phyloP scores from a whole-genome alignment of 176 grass and related monocot species.

The Aegilops longissima region DNA sequence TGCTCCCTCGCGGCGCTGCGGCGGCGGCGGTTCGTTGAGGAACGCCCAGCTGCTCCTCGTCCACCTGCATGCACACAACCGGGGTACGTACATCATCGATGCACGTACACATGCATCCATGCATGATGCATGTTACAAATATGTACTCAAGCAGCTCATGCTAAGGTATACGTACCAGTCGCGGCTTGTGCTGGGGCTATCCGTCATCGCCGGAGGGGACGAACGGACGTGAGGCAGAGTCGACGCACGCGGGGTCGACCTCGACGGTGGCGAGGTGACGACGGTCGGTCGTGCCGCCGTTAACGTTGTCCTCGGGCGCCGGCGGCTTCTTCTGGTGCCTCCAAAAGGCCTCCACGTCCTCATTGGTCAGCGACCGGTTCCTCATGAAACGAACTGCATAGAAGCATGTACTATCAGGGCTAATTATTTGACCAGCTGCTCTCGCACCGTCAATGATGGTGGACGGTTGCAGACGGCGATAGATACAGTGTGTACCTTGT shows the following conservation, averaged over 20 bases:
- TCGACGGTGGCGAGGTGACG: too few relatives aligned
- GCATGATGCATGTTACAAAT: neutral
- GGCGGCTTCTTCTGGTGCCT: too few relatives aligned
- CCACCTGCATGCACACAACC: slow-evolving; percentile 52
- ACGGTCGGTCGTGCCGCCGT: too few relatives aligned
- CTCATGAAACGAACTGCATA: slow-evolving; percentile 45
- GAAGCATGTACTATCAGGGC: neutral
- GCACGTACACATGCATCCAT: neutral
- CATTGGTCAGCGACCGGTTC: slow-evolving; percentile 77
- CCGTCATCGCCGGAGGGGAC: neutral
- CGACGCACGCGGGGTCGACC: too few relatives aligned
- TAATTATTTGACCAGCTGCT: neutral
- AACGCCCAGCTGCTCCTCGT: slow-evolving; percentile 85
- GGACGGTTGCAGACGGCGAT: too few relatives aligned
- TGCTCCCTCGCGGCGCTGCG: slow-evolving; percentile 27
- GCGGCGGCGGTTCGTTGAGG: slow-evolving; percentile 76
- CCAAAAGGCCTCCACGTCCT: slow-evolving; percentile 49
- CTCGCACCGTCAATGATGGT: too few relatives aligned
- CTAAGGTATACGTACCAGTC: slow-evolving; percentile 32
- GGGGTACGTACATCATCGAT: neutral
- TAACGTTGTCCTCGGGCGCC: too few relatives aligned
- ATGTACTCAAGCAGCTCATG: neutral
- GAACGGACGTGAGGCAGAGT: too few relatives aligned
- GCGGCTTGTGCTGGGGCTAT: slow-evolving; percentile 46
- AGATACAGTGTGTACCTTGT: neutral